Evolutionary conservation across 2,329 filamentous ascomycete genomes (phyloP), one percentile per base, ranked within the genome.

Genomic region (Neospermospora avenae): DNA sequence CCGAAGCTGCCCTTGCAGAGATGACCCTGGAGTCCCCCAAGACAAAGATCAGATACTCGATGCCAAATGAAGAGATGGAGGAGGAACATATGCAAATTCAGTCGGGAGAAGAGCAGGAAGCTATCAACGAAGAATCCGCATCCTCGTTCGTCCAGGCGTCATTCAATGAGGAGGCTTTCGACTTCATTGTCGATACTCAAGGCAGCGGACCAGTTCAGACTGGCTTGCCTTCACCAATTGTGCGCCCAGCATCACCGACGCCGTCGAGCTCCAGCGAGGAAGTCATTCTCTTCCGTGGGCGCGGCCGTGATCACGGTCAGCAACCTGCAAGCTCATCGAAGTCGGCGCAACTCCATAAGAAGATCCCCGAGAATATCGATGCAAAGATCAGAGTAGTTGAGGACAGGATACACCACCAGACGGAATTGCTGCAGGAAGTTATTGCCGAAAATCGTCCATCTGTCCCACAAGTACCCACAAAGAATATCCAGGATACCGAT

Each of bases 231-330:
- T 64, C 72, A 51, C 72, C 73, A 5, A 58, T 60, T 25, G 57
- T 72, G 37, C 69, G 69, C 14, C 65, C 70, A 16, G 49, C 60
- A 10, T 74, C 73, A 20, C 76, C 76, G 16, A 75, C 75, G 1
- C 69, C 70, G 6, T 81, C 80, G 0, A 80, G 84, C 64, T 90
- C 88, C 0, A 89, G 87, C 68, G 89, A 90, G 51, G 90, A 96
- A 65, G 77, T 91, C 4, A 85, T 92, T 49, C 69, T 90, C 0
- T 91, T 90, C 70, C 81, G 78, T 60, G 85, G 85, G 41, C 79
- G 85, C 34, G 85, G 85, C 35, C 79, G 85, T 31, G 64, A 68
- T 48, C 44, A 5, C 11, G 11, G 28, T 31, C 28, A 55, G 16
- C 24, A 63, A 20, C 57, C 57, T 11, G 45, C 56, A 55, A 57